Base-by-base conservation (phyloP, 2,329 filamentous ascomycete genomes). In the Cercospora zeina region DNA sequence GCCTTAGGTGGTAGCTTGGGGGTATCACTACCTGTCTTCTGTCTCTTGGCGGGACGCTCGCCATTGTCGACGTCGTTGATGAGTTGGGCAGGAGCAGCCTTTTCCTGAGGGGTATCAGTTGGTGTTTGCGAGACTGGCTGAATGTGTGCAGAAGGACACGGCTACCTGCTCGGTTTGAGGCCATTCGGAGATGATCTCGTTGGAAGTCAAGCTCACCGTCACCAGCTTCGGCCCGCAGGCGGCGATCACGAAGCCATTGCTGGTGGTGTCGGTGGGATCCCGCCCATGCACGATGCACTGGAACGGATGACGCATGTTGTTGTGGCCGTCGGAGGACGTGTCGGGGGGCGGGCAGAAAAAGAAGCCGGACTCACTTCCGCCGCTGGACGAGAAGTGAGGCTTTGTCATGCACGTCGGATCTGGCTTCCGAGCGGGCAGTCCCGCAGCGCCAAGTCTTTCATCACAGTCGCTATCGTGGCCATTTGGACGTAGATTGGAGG, bases 161-260 rank as follows among this genome's bases (percentile, higher is more conserved):
- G 54, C 42, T 60, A 63, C 61, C 34, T 42, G 33, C 39, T 60
- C 45, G 16, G 55, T 67, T 58, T 63, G 75, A 63, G 80, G 78
- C 89, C 89, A 92, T 71, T 81, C 79, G 47, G 84, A 86, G 16
- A 90, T 74, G 56, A 85, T 78, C 53, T 78, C 76, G 33, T 87
- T 85, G 64, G 84, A 80, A n/a, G 78, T 71, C 6, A 87, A 77
- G 70, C 81, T 81, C 73, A 91, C 88, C 2, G 86, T 84, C 71
- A 90, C 84, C 58, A 97, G 84, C 69, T 82, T 85, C 53, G 87
- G 84, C 13, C 90, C 91, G 64, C 87, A 87, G 27, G 90, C 89
- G 37, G 89, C 89, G 68, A 96, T 82, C 16, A 97, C 75, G 19
- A 89, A 76, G 67, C 82, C 75, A 13, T 71, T 65, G 56, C 61